A percentile compares a stretch with the other conserved stretches of the same genome.
Evolutionary conservation across 768 basidiomycete genomes (phyloP).

Genomic region (Terana coerulea): DNA sequence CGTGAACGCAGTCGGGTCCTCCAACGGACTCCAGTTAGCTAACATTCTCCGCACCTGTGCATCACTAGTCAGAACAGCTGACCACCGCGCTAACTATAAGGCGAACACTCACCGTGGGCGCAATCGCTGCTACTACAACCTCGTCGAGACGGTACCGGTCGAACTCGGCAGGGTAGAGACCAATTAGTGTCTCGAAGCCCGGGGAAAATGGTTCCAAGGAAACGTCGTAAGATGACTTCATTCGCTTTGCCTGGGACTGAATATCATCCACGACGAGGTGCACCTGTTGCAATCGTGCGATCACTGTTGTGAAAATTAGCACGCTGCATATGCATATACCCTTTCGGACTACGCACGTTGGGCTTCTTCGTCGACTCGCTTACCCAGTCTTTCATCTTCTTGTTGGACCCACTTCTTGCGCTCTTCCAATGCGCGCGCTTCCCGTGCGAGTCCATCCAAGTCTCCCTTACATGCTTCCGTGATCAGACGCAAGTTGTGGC

Average conservation of each 20-base stretch:
- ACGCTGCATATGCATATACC: neutral
- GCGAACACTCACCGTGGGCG: constrained; percentile 53
- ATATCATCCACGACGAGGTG: constrained; percentile 75
- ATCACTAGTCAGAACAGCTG: neutral
- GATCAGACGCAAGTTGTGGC: constrained; percentile 91
- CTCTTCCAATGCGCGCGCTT: constrained; percentile 81
- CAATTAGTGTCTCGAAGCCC: constrained; percentile 66
- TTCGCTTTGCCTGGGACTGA: constrained; percentile 56
- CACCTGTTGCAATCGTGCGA: constrained; percentile 72
- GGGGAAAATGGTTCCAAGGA: constrained; percentile 73
- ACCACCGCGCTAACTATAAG: neutral
- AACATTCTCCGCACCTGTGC: constrained; percentile 65
- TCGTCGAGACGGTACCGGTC: constrained; percentile 81
- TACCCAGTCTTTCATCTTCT: constrained; percentile 70
- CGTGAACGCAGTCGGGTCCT: constrained; percentile 63
- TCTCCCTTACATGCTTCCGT: constrained; percentile 78
- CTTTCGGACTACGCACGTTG: constrained; percentile 48
- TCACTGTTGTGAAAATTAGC: constrained; percentile 45
- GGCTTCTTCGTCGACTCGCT: constrained; percentile 72
- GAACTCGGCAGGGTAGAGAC: constrained; percentile 70
- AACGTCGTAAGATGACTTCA: constrained; percentile 62
- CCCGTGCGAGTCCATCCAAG: constrained; percentile 83
- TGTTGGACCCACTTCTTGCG: constrained; percentile 65
- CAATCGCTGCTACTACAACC: constrained; percentile 88
- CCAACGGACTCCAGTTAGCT: constrained; percentile 78